Evolutionary conservation across 2,329 filamentous ascomycete genomes (phyloP), one percentile per base, ranked within the genome.

Genomic region (Chlorencoelia australis): DNA sequence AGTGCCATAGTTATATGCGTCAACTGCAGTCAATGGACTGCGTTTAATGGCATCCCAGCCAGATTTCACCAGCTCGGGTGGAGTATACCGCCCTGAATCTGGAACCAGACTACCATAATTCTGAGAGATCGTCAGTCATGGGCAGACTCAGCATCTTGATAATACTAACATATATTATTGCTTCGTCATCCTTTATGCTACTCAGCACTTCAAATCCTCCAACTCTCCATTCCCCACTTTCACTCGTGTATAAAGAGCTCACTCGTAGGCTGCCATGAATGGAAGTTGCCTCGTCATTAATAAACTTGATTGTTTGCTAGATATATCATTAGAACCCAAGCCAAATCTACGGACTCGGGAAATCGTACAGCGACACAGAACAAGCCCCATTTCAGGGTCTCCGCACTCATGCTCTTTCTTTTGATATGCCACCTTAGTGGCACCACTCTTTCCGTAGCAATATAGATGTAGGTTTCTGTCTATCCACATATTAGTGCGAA

Each of bases 161-260:
- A 15, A 13, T 26, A 36, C 48, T 21, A 44, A 85, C 80, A 56
- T 93, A 95, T 54, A 98, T 88, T 31, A 94, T 69, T 7, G 88
- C 86, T 50, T 96, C 86, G 43, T 96, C 88, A 39, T 96, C 91
- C 53, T 95, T 96, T 63, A 96, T 79, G 24, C 82, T 95, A 62
- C 88, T 96, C 41, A 96, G 61, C 4, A 94, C 73, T 48, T 98
- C 91, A 49, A 98, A 94, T 1, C 91, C 91, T 14, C 82, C 88
- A 2, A 98, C 66, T 55, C 93, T 96, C 91, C 91, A 98, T 62
- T 98, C 91, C 40, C 91, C 91, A 54, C 91, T 95, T 56, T 96
- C 89, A 42, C 86, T 87, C 4, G 85, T 91, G 60, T 88, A 98
- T 46, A 98, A 71, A 0, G 89, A 94, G 1, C 83, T 82, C 14